These are phyloP conservation scores for Pestalotiopsis sp. DNA, from an alignment of 2,329 filamentous ascomycete genomes.

Conservation along the genomic window DNA sequence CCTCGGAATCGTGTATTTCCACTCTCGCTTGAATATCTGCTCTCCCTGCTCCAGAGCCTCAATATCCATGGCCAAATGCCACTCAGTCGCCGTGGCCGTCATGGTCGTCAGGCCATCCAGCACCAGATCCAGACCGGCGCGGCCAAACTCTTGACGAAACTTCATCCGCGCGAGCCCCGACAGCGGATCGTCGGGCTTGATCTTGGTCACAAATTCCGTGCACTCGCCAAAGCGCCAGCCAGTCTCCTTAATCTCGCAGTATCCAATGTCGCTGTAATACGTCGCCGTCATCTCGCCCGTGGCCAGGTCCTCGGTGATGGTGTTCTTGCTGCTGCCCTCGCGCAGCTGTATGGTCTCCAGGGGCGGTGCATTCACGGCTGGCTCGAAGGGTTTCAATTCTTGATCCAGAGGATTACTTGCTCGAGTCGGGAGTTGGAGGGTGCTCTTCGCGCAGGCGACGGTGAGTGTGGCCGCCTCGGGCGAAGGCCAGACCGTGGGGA, in stretches of 20 bases:
- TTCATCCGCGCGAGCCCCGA: neutral
- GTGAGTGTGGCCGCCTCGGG: neutral
- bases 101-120: neutral
- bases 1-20: neutral
- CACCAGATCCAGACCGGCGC: neutral
- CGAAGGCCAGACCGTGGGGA: neutral
- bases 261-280: neutral
- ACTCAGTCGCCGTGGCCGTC: neutral
- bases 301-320: neutral
- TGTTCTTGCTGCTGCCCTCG: neutral
- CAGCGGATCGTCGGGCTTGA: neutral
- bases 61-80: neutral
- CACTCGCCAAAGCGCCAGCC: neutral
- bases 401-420: neutral
- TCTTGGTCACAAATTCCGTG: neutral
- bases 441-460: neutral
- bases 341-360: neutral
- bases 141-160: constrained; percentile 1
- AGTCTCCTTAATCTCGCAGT: neutral
- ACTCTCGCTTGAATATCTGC: neutral
- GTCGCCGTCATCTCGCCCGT: neutral
- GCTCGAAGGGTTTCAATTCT: neutral
- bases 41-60: neutral
- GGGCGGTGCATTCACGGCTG: neutral
- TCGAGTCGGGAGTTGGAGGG: neutral